Evolutionary conservation across 2,329 filamentous ascomycete genomes (phyloP).

Genomic region (Alternaria sp.): DNA sequence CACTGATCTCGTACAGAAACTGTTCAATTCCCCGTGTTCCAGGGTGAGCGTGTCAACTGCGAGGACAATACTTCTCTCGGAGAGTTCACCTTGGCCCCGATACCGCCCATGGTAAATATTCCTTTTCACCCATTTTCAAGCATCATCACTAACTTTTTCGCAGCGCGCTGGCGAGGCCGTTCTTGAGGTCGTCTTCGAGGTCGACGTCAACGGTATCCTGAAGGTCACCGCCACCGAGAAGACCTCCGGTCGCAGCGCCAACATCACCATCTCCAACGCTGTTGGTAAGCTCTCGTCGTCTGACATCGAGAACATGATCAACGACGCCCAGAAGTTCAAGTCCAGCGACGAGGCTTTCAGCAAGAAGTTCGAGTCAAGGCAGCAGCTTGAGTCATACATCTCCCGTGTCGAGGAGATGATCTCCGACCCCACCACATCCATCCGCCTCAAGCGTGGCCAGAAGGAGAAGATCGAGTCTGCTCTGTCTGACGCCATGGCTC

Average conservation of each 20-base stretch:
- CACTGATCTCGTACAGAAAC: constrained; percentile 53
- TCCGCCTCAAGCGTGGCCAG: constrained; percentile 98
- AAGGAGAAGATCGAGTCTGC: constrained; percentile 99
- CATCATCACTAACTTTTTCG: not conserved
- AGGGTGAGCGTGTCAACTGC: constrained; percentile 98
- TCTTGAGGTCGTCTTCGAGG: constrained; percentile 97
- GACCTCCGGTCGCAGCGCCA: constrained; percentile 95
- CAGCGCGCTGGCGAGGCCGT: constrained; percentile 86
- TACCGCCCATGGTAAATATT: constrained; percentile 72
- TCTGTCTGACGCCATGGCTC: constrained; percentile 95
- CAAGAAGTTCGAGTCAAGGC: constrained; percentile 99
- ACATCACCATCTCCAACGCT: constrained; percentile 99
- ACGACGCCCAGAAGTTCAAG: constrained; percentile 98
- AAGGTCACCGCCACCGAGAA: constrained; percentile 99
- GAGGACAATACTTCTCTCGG: constrained; percentile 97
- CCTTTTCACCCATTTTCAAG: not conserved
- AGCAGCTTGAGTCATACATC: constrained; percentile 99
- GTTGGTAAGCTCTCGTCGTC: constrained; percentile 94
- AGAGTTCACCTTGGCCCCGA: constrained; percentile 95
- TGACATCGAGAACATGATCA: constrained; percentile 99
- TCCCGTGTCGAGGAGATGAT: constrained; percentile 98
- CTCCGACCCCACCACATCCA: constrained; percentile 91
- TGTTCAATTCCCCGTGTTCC: constrained; percentile 90
- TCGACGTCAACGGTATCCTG: constrained; percentile 99
- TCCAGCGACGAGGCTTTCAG: constrained; percentile 95